Percentiles rank a stretch among this genome's conserved stretches.
phyloP scores from a whole-genome alignment of 2,329 filamentous ascomycete species.

The Ilyonectria robusta region DNA sequence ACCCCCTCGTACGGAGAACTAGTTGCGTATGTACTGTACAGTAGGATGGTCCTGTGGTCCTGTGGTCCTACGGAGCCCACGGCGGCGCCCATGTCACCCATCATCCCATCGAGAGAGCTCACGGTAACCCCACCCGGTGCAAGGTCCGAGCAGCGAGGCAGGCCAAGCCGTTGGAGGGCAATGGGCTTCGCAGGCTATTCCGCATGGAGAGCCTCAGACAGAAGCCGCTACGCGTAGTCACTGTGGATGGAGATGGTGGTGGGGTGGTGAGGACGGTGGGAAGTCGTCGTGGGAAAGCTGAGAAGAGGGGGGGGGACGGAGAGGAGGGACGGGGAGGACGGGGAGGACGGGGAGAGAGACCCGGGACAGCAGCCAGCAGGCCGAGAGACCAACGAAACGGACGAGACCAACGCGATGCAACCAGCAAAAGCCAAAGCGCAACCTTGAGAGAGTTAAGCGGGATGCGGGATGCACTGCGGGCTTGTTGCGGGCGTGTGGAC shows the following conservation, averaged over 20 bases:
- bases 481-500: no score
- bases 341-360: no score
- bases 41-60: no score
- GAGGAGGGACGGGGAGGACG: not conserved
- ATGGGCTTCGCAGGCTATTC: not conserved
- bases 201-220: no score
- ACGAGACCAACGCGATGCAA: not conserved
- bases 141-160: slow-evolving; percentile 21
- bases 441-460: slow-evolving; percentile 1
- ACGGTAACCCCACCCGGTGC: slow-evolving; percentile 6
- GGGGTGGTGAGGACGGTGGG: not conserved
- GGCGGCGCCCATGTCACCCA: no score
- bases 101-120: not conserved
- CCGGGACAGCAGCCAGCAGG: no score
- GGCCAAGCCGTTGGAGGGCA: slow-evolving; percentile 11
- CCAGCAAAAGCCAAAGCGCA: slow-evolving; percentile 3
- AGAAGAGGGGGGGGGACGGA: not conserved
- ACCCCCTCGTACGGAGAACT: slow-evolving; percentile 16
- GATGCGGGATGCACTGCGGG: not conserved
- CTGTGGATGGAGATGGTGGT: not conserved
- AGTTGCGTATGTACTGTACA: no score
- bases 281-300: not conserved
- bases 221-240: no score
- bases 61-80: no score
- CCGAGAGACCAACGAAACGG: not conserved